phyloP scores from a whole-genome alignment of 768 basidiomycete genomes.

The Mycena pura region DNA sequence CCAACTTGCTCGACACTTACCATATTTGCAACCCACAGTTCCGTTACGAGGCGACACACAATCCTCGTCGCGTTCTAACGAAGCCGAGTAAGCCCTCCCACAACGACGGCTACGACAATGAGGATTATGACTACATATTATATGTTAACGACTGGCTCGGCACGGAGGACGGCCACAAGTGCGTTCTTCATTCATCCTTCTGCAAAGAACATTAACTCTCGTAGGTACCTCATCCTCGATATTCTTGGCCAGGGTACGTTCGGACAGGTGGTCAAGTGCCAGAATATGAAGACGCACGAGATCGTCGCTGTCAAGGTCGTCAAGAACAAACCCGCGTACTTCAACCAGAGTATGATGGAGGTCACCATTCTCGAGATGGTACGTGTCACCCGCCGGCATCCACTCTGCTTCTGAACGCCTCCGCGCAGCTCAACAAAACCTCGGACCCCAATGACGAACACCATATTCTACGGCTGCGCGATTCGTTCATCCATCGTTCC shows the following conservation, averaged over 20 bases:
- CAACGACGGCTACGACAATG: slow-evolving; percentile 98
- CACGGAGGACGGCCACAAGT: slow-evolving; percentile 95
- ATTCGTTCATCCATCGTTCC: slow-evolving; percentile 95
- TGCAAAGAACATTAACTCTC: slow-evolving; percentile 17
- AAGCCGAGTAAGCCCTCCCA: slow-evolving; percentile 96
- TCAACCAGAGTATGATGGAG: slow-evolving; percentile 99
- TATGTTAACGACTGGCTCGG: slow-evolving; percentile 99
- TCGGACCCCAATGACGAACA: slow-evolving; percentile 95
- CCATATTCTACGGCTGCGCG: slow-evolving; percentile 92
- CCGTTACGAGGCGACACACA: slow-evolving; percentile 92
- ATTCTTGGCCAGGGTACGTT: slow-evolving; percentile 99
- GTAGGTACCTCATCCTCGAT: slow-evolving; percentile 94
- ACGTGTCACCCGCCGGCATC: slow-evolving; percentile 43
- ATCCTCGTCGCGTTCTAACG: slow-evolving; percentile 94
- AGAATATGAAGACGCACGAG: slow-evolving; percentile 99
- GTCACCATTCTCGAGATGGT: slow-evolving; percentile 97
- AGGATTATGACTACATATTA: slow-evolving; percentile 98
- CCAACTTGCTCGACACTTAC: slow-evolving; percentile 88
- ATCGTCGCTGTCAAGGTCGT: slow-evolving; percentile 99
- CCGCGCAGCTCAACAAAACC: slow-evolving; percentile 85
- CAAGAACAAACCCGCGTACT: slow-evolving; percentile 99
- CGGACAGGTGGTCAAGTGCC: slow-evolving; percentile 99
- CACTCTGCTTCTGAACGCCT: background rate
- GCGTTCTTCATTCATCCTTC: slow-evolving; percentile 39
- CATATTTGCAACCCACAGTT: slow-evolving; percentile 94